Conservation (phyloP, 768 basidiomycete species). For the Trichaptum fuscoviolaceum region DNA sequence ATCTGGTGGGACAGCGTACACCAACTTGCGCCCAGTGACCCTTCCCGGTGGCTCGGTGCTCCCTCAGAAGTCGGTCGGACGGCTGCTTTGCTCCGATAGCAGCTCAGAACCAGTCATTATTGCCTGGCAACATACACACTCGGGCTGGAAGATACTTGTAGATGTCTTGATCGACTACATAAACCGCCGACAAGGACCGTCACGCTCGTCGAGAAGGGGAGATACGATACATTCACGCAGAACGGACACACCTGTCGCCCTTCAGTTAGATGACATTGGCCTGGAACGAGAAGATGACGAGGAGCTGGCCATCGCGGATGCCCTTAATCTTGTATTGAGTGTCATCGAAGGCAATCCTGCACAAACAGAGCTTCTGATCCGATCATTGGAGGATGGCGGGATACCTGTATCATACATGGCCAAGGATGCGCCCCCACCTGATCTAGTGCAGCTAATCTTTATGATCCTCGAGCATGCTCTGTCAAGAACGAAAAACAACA, state of each 20-base stretch:
- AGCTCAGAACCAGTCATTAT: constrained; percentile 60
- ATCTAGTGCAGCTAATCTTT: constrained; percentile 74
- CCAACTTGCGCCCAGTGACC: constrained; percentile 59
- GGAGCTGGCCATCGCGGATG: constrained; percentile 61
- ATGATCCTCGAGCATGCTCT: constrained; percentile 78
- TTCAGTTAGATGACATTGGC: constrained; percentile 64
- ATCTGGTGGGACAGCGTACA: constrained; percentile 50
- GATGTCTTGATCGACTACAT: constrained; percentile 78
- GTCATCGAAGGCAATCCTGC: constrained; percentile 66
- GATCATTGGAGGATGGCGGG: constrained; percentile 55
- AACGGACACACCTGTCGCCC: constrained; percentile 14
- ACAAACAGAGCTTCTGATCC: constrained; percentile 61
- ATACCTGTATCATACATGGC: constrained; percentile 48
- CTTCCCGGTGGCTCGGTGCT: constrained; percentile 75
- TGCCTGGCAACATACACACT: constrained; percentile 76
- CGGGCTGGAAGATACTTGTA: constrained; percentile 82
- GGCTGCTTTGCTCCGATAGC: constrained; percentile 66
- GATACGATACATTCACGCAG: constrained; percentile 15
- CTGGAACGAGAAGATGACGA: constrained; percentile 64
- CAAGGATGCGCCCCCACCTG: constrained; percentile 52
- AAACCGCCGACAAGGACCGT: constrained; percentile 50
- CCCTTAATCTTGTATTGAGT: constrained; percentile 74
- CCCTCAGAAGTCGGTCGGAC: constrained; percentile 60
- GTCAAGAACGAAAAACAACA: constrained; percentile 37
- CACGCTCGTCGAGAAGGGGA: constrained; percentile 44